A percentile compares a stretch with the other conserved stretches of the same genome.
Evolutionary conservation across 805 yeast genomes (phyloP).

Genomic region (Saccharomycopsis sp.): DNA sequence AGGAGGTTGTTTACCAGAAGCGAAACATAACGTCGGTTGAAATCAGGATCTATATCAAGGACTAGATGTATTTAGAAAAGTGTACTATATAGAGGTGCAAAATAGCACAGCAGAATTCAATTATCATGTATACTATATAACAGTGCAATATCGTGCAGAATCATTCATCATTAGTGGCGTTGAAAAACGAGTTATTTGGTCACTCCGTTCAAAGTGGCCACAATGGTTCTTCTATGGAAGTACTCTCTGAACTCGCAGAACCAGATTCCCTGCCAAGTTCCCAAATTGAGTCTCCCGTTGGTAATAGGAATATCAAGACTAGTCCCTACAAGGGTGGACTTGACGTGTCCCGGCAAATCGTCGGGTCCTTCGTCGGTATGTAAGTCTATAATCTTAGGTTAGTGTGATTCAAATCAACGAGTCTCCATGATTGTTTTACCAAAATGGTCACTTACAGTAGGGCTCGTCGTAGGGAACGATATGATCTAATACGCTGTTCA

Average conservation of each 20-base stretch:
- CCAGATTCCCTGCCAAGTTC: slow-evolving; percentile 86
- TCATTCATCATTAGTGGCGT: too few species aligned
- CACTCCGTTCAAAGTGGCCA: slow-evolving; percentile 69
- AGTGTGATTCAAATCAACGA: slow-evolving; percentile 18
- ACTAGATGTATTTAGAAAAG: background rate
- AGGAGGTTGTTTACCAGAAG: background rate
- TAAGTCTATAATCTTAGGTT: slow-evolving; percentile 37
- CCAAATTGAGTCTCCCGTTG: slow-evolving; percentile 61
- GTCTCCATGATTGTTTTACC: slow-evolving; percentile 19
- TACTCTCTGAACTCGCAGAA: slow-evolving; percentile 64
- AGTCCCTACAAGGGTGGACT: slow-evolving; percentile 57
- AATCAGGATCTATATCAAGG: background rate
- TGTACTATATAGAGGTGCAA: background rate
- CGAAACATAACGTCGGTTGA: background rate
- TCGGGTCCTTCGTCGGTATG: slow-evolving; percentile 70
- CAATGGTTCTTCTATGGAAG: slow-evolving; percentile 55
- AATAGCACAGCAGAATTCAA: too few species aligned
- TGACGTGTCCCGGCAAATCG: slow-evolving; percentile 80
- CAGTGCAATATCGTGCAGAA: too few species aligned
- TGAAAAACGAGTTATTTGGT: background rate
- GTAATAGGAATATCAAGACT: slow-evolving; percentile 60
- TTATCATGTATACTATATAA: too few species aligned
- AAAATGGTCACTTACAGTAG: slow-evolving; percentile 12
- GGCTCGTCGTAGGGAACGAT: slow-evolving; percentile 54
- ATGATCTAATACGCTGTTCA: slow-evolving; percentile 55